Percentiles rank a stretch among this genome's conserved stretches.
Conservation (phyloP, 495 filamentous ascomycete genomes). For the Lineolata rhizophorae region DNA sequence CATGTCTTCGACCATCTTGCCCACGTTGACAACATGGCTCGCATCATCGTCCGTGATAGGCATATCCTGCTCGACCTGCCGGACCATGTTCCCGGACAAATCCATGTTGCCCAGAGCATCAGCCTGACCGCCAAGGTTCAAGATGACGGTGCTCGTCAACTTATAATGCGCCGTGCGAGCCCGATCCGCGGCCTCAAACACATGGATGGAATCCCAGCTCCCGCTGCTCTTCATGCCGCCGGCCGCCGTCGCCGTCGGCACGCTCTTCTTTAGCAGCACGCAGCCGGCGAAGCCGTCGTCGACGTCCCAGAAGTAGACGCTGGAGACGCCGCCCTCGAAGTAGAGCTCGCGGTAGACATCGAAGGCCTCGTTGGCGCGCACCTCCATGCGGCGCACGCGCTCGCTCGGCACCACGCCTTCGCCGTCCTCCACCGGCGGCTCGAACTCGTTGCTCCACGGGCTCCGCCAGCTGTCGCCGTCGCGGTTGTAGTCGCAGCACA, state of each 20-base stretch:
- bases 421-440: constrained; percentile 43
- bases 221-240: constrained; percentile 48
- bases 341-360: constrained; percentile 95
- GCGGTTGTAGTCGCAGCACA: constrained; percentile 98
- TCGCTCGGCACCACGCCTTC: constrained; percentile 20
- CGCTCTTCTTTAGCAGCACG: constrained; percentile 85
- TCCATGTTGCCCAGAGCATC: constrained; percentile 72
- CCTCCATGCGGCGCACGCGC: constrained; percentile 69
- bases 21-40: constrained; percentile 90
- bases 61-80: constrained; percentile 81
- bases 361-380: constrained; percentile 84
- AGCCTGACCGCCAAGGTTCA: constrained; percentile 54
- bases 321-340: constrained; percentile 88
- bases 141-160: constrained; percentile 88
- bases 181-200: constrained; percentile 87
- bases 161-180: constrained; percentile 88
- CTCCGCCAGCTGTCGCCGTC: constrained; percentile 94
- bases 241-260: constrained; percentile 8
- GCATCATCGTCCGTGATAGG: constrained; percentile 80
- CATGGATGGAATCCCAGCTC: constrained; percentile 95
- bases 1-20: constrained; percentile 91
- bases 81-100: constrained; percentile 90
- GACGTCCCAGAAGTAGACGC: constrained; percentile 96
- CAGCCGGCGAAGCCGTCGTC: constrained; percentile 97
- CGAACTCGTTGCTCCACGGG: constrained; percentile 96